phyloP scores from a whole-genome alignment of 202 grass and related monocot species.

The Panicum hallii region DNA sequence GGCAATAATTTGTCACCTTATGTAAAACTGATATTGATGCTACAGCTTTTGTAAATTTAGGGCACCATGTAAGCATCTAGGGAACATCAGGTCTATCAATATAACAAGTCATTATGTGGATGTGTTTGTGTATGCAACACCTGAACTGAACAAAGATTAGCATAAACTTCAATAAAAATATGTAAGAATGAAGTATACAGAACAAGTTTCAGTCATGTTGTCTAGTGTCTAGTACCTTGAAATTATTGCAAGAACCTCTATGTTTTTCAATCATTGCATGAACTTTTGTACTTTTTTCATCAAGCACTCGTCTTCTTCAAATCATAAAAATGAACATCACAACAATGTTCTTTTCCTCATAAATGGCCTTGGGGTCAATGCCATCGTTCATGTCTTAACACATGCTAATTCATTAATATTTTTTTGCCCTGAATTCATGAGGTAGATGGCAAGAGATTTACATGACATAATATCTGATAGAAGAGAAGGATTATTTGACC shows the following conservation, averaged over 20 bases:
- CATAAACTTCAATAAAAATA: constrained; percentile 26
- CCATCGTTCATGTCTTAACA: not conserved
- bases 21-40: not conserved
- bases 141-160: constrained; percentile 27
- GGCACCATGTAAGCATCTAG: not conserved
- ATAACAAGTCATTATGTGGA: not conserved
- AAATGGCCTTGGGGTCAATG: not conserved
- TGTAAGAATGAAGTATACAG: not conserved
- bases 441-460: constrained; percentile 72
- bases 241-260: not conserved
- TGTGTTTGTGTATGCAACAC: not conserved
- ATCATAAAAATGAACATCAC: not conserved
- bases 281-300: not conserved
- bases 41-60: not conserved
- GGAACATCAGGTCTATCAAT: not conserved
- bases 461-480: constrained; percentile 50
- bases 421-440: constrained; percentile 36
- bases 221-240: not conserved
- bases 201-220: constrained; percentile 8
- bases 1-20: not conserved
- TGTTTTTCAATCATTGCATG: constrained; percentile 1
- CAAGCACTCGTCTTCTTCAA: not conserved
- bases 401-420: constrained; percentile 23
- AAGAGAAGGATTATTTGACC: constrained; percentile 35
- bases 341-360: constrained; percentile 14